Percentiles rank a stretch among this genome's conserved stretches.
phyloP scores from a whole-genome alignment of 164 flowering plant genomes.

The Macadamia integrifolia region DNA sequence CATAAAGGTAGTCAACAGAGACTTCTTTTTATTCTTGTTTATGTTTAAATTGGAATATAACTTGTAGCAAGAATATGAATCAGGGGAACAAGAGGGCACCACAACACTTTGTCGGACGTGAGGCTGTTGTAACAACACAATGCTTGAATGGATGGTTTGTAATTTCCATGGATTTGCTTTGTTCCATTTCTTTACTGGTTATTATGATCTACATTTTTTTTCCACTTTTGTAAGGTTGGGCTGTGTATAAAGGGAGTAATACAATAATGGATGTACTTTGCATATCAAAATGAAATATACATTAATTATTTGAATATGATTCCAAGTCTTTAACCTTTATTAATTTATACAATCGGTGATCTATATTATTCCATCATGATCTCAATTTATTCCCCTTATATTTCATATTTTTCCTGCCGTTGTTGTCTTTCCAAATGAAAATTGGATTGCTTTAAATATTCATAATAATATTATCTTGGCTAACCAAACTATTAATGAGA shows the following conservation, averaged over 20 bases:
- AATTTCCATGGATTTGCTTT: not conserved
- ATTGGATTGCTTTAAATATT: no score
- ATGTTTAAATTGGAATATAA: not conserved
- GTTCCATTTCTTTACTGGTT: not conserved
- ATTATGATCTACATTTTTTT: no score
- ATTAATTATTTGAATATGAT: no score
- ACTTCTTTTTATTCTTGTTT: slow-evolving; percentile 4
- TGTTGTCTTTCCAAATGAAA: not conserved
- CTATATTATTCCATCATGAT: not conserved
- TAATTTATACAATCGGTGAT: no score
- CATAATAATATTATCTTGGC: no score
- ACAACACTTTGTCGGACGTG: slow-evolving; percentile 87
- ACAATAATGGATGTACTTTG: no score
- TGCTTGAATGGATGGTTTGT: slow-evolving; percentile 97
- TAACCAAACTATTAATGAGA: no score
- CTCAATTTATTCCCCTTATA: not conserved
- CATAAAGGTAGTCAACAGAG: slow-evolving; percentile 53
- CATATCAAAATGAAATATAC: no score
- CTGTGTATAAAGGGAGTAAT: no score
- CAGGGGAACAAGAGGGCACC: slow-evolving; percentile 99
- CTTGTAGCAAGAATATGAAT: slow-evolving; percentile 2
- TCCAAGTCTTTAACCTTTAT: no score
- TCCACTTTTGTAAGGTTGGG: no score
- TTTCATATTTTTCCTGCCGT: not conserved
- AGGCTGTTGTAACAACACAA: slow-evolving; percentile 91